A percentile compares a stretch with the other conserved stretches of the same genome.
Conservation (phyloP, 352 stramenopile species). For the Phytophthora uliginosa region DNA sequence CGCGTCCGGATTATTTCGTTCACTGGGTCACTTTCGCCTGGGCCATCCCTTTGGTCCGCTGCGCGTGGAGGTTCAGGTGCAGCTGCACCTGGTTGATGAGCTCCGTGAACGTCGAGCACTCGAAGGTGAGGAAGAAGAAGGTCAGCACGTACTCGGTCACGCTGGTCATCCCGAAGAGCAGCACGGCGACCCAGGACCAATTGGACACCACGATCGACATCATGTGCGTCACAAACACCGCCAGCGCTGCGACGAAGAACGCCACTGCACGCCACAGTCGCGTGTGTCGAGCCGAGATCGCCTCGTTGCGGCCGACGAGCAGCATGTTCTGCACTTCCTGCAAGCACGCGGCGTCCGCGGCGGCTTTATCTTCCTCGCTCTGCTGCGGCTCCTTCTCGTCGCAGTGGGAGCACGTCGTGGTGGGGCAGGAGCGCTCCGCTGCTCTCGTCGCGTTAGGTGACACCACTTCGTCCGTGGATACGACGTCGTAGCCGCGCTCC, state of each 20-base stretch:
- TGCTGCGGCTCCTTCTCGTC: constrained; percentile 42
- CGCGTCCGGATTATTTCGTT: constrained; percentile 8
- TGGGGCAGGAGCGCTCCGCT: constrained; percentile 34
- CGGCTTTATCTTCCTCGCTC: constrained; percentile 33
- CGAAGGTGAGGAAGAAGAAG: constrained; percentile 86
- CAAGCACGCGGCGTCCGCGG: constrained; percentile 40
- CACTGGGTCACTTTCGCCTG: constrained; percentile 16
- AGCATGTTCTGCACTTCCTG: constrained; percentile 60
- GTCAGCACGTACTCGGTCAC: constrained; percentile 76
- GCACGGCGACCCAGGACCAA: constrained; percentile 44
- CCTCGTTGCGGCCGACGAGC: constrained; percentile 47
- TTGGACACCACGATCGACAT: constrained; percentile 42
- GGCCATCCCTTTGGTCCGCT: constrained; percentile 21
- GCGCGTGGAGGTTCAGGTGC: constrained; percentile 48
- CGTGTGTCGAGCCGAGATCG: constrained; percentile 46
- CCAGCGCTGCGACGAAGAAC: constrained; percentile 42
- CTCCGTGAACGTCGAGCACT: constrained; percentile 87
- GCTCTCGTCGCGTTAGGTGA: constrained; percentile 16
- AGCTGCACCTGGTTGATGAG: constrained; percentile 76
- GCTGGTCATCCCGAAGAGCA: constrained; percentile 48
- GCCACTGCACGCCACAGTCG: constrained; percentile 50
- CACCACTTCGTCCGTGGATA: constrained; percentile 27
- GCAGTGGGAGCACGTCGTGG: constrained; percentile 57
- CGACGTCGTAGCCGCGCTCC: constrained; percentile 25
- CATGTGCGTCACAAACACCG: constrained; percentile 42